Base-by-base conservation (phyloP, 129 eudicot species). In the Kitagawia praeruptora region DNA sequence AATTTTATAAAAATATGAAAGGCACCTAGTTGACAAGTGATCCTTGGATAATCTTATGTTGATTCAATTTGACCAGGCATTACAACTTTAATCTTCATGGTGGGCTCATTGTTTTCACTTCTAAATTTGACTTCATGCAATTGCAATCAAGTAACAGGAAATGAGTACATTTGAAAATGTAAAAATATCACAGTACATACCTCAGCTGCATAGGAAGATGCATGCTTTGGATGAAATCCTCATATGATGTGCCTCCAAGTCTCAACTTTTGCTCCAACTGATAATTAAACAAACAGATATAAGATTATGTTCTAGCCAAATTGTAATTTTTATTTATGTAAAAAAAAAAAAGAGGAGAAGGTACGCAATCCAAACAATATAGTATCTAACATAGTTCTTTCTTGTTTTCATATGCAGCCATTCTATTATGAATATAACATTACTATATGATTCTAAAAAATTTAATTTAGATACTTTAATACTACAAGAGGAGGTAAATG, bases 171-270 rank as follows among this genome's bases (percentile, higher is more conserved):
- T 63, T 78, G 16, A 75, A n/a, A 23, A 27, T 61, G 19, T 5
- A 79, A 40, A 34, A 46, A 37, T 31, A 64, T 67, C 73, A 46
- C 64, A 39, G 19, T 54, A 76, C 81, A 82, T 86, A 94, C 98
- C 98, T 94, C 86, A 94, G 81, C 75, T 94, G 98, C 97, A 89
- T 91, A 27, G 98, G 98, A 64, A 94, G 93, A 90, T 94, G 98
- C 96, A 94, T 86, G 85, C 84, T 94, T 27, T 82, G 70, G 63
- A 94, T 91, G 73, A 94, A 94, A 87, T 94, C 97, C 28, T 91
- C 93, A 80, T 91, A 94, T 75, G 98, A 94, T 70, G 97, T 94
- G 71, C 98, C 98, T 80, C 98, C 98, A 12, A 94, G 15, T 79
- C 98, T 97, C 84, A 94, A 81, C 79, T 94, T 94, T 58, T 91